Conservation (phyloP, 1,284 basidiomycete species). For the Cutaneotrichosporon cyanovorans region DNA sequence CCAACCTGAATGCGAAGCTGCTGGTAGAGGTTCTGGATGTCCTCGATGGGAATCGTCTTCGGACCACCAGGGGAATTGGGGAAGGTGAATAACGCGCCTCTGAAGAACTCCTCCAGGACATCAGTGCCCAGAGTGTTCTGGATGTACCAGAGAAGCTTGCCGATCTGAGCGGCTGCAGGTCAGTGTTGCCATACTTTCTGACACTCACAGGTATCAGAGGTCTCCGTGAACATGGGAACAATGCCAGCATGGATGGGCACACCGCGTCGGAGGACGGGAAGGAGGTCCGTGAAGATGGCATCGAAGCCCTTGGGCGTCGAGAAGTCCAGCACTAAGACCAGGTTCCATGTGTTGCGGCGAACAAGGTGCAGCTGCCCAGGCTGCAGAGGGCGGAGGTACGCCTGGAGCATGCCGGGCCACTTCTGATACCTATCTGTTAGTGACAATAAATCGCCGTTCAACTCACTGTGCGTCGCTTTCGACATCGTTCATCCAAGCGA, state of each 20-base stretch:
- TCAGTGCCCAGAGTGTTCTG: conserved; percentile 58
- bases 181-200: not conserved
- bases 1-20: conserved; percentile 11
- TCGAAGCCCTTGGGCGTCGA: conserved; percentile 56
- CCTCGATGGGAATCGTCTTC: conserved; percentile 18
- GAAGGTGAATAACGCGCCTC: conserved; percentile 9
- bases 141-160: conserved; percentile 62
- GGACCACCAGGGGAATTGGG: not conserved
- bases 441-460: conserved; percentile 2
- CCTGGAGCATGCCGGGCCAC: conserved; percentile 23
- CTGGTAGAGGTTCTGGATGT: conserved; percentile 29
- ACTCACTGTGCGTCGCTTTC: conserved; percentile 65
- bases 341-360: conserved; percentile 69
- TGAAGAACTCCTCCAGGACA: conserved; percentile 57
- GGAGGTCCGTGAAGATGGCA: conserved; percentile 52
- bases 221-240: conserved; percentile 56
- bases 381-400: conserved; percentile 36
- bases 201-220: conserved; percentile 41
- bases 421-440: conserved; percentile 23
- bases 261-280: conserved; percentile 57
- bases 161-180: conserved; percentile 58
- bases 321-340: conserved; percentile 70
- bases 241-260: conserved; percentile 75
- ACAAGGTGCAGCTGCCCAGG: conserved; percentile 68
- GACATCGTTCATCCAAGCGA: conserved; percentile 85